Evolutionary conservation across 1,284 basidiomycete species (phyloP), one percentile per base, ranked within the genome.

Genomic region (Moniliophthora roreri): DNA sequence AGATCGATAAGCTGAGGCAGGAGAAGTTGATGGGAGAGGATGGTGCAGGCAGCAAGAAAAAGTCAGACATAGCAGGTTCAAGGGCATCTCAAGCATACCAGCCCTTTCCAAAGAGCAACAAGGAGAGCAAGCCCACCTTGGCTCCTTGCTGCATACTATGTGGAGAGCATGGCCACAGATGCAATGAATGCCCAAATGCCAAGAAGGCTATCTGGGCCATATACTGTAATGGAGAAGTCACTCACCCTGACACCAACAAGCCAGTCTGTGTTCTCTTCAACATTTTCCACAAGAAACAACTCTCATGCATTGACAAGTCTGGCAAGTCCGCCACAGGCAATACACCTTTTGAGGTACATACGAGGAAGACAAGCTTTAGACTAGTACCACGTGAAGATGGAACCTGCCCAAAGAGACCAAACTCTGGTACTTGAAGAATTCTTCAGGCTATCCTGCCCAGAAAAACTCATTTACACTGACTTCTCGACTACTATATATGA

Each of bases 401-500:
- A 8, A 41, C 39, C 39, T 10, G 18, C 11, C 23, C 3, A 11
- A 8, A 8, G 16, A 10, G 13, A 20, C 10, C 18, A 6, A 41
- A 20, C 10, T 13, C 36, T 37, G 13, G 36, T 13, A 3, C 36
- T 37, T 16, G 35, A 3, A 2, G 21, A n/a, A n/a, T 40, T 36
- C 32, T 40, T 23, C 24, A 21, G 8, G 18, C 1, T 54, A 4
- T 18, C 21, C 15, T 15, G 21, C 3, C 48, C 40, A 0, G 40
- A 11, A 7, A 28, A 9, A 9, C 48, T 54, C 20, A 15, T 36
- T 11, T 54, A 54, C 28, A 15, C 40, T 6, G 35, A 54, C 24
- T 42, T 54, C 18, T 50, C 23, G 0, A 26, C 26, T n/a, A 6
- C 32, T 28, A 45, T 54, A 1, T 40, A 49, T 16, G n/a, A 2